These are phyloP conservation scores for Tagetes erecta DNA, from an alignment of 129 eudicot species.

Conservation along the genomic window DNA sequence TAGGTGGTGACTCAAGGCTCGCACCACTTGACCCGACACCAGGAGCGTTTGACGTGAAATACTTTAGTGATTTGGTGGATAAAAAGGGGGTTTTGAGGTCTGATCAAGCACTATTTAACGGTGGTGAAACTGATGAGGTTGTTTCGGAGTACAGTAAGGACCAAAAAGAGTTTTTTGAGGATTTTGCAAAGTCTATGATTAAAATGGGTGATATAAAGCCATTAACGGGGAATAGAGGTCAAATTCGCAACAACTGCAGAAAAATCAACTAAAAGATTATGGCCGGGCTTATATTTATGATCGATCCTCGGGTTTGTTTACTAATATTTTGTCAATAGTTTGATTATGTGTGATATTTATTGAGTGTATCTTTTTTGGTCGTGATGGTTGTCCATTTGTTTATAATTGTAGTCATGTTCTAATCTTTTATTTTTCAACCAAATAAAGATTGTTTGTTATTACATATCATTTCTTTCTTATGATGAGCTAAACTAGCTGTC, in stretches of 20 bases:
- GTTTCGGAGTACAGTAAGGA: slow-evolving; percentile 24
- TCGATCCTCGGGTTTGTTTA: no score
- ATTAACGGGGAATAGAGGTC: slow-evolving; percentile 38
- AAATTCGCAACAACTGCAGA: slow-evolving; percentile 35
- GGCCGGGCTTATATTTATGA: not conserved
- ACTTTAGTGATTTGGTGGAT: slow-evolving; percentile 28
- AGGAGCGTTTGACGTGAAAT: slow-evolving; percentile 24
- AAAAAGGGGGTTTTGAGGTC: slow-evolving; percentile 30
- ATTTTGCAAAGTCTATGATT: slow-evolving; percentile 39
- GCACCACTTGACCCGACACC: slow-evolving; percentile 42
- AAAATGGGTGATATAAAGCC: slow-evolving; percentile 41
- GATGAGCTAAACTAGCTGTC: no score
- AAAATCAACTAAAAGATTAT: slow-evolving; percentile 13
- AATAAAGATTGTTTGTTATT: no score
- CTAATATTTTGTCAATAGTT: no score
- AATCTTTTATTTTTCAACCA: no score
- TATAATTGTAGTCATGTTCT: no score
- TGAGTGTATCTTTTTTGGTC: no score
- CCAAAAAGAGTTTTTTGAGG: slow-evolving; percentile 14
- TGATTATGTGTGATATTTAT: no score
- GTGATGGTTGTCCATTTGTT: no score
- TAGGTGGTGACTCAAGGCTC: slow-evolving; percentile 23
- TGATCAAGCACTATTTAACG: slow-evolving; percentile 36
- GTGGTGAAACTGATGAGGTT: slow-evolving; percentile 25
- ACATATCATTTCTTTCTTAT: no score